phyloP scores from a whole-genome alignment of 305 asterid species.

The Fraxinus floribunda region DNA sequence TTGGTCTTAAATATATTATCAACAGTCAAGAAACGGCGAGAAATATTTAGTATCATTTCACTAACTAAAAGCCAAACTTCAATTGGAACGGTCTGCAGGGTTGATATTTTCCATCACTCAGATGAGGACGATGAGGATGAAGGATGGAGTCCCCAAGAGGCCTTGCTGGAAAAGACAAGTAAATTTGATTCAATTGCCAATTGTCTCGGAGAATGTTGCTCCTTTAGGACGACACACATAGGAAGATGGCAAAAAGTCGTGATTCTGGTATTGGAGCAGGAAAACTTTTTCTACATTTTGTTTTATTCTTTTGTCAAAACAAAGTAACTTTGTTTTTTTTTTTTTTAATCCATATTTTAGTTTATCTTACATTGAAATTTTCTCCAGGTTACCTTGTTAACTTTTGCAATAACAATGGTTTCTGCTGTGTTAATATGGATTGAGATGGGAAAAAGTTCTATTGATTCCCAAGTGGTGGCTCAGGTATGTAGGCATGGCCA shows the following conservation, averaged over 20 bases:
- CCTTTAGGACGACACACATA: slow-evolving; percentile 44
- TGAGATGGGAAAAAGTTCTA: slow-evolving; percentile 58
- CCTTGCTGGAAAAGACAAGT: slow-evolving; percentile 58
- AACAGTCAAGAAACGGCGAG: neutral
- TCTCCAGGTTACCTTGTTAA: slow-evolving; percentile 63
- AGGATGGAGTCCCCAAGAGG: slow-evolving; percentile 50
- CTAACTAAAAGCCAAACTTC: slow-evolving; percentile 11
- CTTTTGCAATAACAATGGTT: slow-evolving; percentile 60
- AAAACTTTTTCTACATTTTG: neutral
- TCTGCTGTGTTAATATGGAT: slow-evolving; percentile 79
- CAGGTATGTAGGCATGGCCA: slow-evolving; percentile 51
- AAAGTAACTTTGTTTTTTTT: neutral
- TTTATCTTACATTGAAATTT: slow-evolving; percentile 14
- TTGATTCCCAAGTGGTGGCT: slow-evolving; percentile 65
- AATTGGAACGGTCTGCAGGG: slow-evolving; percentile 56
- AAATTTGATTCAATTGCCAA: slow-evolving; percentile 36
- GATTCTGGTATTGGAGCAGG: slow-evolving; percentile 54
- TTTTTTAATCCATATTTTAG: slow-evolving; percentile 4
- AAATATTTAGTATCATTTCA: neutral
- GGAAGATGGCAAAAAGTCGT: slow-evolving; percentile 93
- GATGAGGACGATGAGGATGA: slow-evolving; percentile 87
- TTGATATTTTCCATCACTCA: slow-evolving; percentile 89
- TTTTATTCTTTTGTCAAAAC: slow-evolving; percentile 1
- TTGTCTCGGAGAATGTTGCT: slow-evolving; percentile 56
- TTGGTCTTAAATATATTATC: neutral